A percentile compares a stretch with the other conserved stretches of the same genome.
Conservation (phyloP, 2,329 filamentous ascomycete genomes). For the Plenodomus tracheiphilus region DNA sequence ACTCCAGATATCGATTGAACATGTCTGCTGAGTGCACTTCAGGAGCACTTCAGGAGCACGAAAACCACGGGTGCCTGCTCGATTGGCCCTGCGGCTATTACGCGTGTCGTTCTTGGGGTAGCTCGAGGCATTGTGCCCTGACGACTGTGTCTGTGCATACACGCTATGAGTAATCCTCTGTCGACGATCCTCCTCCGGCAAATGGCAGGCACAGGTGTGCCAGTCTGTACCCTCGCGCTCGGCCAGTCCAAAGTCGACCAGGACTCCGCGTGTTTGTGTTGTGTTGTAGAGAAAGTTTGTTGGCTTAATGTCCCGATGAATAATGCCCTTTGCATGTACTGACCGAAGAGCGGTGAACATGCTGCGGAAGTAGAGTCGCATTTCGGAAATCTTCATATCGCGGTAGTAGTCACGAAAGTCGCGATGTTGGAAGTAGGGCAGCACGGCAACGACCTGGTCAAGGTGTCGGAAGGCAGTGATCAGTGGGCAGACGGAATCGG, state of each 20-base stretch:
- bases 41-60: constrained; percentile 94
- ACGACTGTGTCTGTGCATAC: constrained; percentile 60
- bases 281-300: constrained; percentile 97
- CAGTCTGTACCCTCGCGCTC: constrained; percentile 72
- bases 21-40: constrained; percentile 94
- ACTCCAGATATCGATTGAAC: constrained; percentile 93
- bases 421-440: constrained; percentile 93
- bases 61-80: constrained; percentile 93
- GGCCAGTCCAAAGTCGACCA: constrained; percentile 98
- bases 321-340: constrained; percentile 81
- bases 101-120: constrained; percentile 91
- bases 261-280: constrained; percentile 75
- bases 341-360: constrained; percentile 83
- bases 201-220: constrained; percentile 81
- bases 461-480: constrained; percentile 95
- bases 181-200: constrained; percentile 65
- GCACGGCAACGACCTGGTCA: constrained; percentile 91
- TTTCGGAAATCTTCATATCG: constrained; percentile 82
- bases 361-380: constrained; percentile 85
- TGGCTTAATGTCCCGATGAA: constrained; percentile 95
- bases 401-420: constrained; percentile 96
- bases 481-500: constrained; percentile 84
- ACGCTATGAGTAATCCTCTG: constrained; percentile 57
- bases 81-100: constrained; percentile 86
- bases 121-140: constrained; percentile 53